phyloP scores from a whole-genome alignment of 192 early-diverging fungal species.

The Dimargaris verticillata region DNA sequence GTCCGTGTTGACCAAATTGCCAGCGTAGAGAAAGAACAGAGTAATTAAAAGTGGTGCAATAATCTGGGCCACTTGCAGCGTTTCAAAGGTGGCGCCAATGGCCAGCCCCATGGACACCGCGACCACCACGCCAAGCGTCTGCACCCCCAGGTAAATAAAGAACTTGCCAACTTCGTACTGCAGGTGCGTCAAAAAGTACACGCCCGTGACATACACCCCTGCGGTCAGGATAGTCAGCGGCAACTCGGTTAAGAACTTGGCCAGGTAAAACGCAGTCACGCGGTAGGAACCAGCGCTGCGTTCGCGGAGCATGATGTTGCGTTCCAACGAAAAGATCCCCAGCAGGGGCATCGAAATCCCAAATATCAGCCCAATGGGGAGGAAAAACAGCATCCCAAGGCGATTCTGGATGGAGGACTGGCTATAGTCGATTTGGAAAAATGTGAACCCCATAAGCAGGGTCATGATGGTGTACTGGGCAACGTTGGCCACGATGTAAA shows the following conservation, averaged over 20 bases:
- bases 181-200: slow-evolving; percentile 47
- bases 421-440: slow-evolving; percentile 25
- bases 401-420: slow-evolving; percentile 27
- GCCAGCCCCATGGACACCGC: slow-evolving; percentile 23
- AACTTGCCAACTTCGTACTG: slow-evolving; percentile 30
- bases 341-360: slow-evolving; percentile 38
- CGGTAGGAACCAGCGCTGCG: slow-evolving; percentile 46
- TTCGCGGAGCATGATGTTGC: slow-evolving; percentile 42
- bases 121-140: slow-evolving; percentile 28
- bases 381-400: slow-evolving; percentile 26
- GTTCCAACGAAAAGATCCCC: slow-evolving; percentile 25
- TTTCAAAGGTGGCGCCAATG: slow-evolving; percentile 22
- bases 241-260: slow-evolving; percentile 37
- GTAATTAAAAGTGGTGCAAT: slow-evolving; percentile 22
- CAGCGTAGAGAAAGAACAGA: slow-evolving; percentile 27
- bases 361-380: slow-evolving; percentile 35
- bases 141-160: slow-evolving; percentile 30
- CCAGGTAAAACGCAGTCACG: slow-evolving; percentile 37
- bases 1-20: slow-evolving; percentile 26
- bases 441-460: slow-evolving; percentile 43
- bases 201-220: slow-evolving; percentile 19
- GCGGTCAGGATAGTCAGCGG: slow-evolving; percentile 32
- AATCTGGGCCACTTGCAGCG: slow-evolving; percentile 24
- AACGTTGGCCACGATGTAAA: slow-evolving; percentile 19
- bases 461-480: slow-evolving; percentile 25